Evolutionary conservation across 495 filamentous ascomycete genomes (phyloP).

Genomic region (Tuber aestivum): DNA sequence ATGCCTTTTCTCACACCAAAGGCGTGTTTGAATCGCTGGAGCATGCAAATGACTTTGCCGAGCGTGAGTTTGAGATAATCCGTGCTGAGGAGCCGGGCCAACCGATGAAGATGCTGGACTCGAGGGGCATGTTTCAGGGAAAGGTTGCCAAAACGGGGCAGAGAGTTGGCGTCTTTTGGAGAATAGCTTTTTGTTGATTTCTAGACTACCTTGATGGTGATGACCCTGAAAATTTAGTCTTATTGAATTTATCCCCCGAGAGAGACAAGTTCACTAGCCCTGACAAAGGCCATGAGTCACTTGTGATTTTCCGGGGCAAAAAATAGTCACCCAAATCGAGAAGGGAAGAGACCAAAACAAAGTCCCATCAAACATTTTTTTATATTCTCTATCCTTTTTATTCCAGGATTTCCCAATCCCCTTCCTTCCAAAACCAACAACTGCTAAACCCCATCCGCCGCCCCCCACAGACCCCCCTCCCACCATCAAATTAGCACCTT

Average conservation of each 20-base stretch:
- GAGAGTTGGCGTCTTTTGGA: constrained; percentile 1
- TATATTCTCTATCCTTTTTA: not conserved
- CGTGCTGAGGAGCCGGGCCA: not conserved
- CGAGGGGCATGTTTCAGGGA: not conserved
- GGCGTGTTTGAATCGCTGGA: constrained; percentile 1
- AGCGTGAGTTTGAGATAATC: not conserved
- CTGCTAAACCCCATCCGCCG: not conserved
- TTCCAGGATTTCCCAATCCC: not conserved
- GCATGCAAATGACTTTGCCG: constrained; percentile 1
- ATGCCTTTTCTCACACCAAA: not conserved
- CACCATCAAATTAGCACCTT: constrained; percentile 14
- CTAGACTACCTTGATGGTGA: not conserved
- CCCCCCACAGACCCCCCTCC: not conserved
- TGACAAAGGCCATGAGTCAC: not conserved
- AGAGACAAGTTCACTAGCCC: not conserved
- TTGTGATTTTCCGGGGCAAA: not conserved
- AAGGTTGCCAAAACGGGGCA: not conserved
- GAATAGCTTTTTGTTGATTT: not conserved
- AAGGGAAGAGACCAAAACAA: not conserved
- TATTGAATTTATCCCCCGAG: not conserved
- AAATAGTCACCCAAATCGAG: not conserved
- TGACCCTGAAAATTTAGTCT: not conserved
- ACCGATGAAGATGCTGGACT: not conserved
- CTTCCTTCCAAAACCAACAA: not conserved
- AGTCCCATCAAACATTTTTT: not conserved